Evolutionary conservation across 805 yeast species (phyloP).

Genomic region (Saccharomycopsis sp.): DNA sequence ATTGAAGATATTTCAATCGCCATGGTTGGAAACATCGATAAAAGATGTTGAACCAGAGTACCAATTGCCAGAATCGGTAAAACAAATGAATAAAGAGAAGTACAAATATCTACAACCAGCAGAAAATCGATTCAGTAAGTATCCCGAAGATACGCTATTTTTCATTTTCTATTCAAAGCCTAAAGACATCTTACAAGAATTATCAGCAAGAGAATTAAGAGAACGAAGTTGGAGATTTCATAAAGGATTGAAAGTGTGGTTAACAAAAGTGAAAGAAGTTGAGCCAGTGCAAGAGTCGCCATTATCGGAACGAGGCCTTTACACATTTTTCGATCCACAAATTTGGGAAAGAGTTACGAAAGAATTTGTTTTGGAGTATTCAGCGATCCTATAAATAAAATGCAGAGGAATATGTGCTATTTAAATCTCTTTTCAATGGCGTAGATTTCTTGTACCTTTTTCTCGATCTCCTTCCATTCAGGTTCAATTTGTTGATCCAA

Average conservation of each 20-base stretch:
- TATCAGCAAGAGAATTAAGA: conserved; percentile 86
- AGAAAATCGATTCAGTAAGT: conserved; percentile 38
- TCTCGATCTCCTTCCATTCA: not conserved
- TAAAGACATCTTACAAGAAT: conserved; percentile 85
- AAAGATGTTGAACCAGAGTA: conserved; percentile 86
- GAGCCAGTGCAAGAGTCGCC: conserved; percentile 80
- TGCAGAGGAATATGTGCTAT: too few relatives aligned
- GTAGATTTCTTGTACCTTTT: not conserved
- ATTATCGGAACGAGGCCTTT: conserved; percentile 82
- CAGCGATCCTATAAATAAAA: conserved; percentile 56
- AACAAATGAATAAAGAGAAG: conserved; percentile 16
- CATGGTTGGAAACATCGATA: conserved; percentile 91
- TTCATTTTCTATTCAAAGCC: conserved; percentile 93
- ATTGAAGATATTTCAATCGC: conserved; percentile 70
- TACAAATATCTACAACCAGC: conserved; percentile 31
- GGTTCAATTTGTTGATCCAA: conserved; percentile 16
- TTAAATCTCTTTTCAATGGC: not conserved
- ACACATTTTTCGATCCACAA: conserved; percentile 91
- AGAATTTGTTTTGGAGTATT: conserved; percentile 54
- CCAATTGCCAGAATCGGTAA: conserved; percentile 53
- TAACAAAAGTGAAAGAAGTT: conserved; percentile 84
- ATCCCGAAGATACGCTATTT: conserved; percentile 88
- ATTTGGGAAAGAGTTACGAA: conserved; percentile 91
- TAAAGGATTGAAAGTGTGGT: conserved; percentile 92
- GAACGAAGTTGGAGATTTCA: conserved; percentile 96